Evolutionary conservation across 495 filamentous ascomycete species (phyloP), one percentile per base, ranked within the genome.

Genomic region (Bryoglossum gracile): DNA sequence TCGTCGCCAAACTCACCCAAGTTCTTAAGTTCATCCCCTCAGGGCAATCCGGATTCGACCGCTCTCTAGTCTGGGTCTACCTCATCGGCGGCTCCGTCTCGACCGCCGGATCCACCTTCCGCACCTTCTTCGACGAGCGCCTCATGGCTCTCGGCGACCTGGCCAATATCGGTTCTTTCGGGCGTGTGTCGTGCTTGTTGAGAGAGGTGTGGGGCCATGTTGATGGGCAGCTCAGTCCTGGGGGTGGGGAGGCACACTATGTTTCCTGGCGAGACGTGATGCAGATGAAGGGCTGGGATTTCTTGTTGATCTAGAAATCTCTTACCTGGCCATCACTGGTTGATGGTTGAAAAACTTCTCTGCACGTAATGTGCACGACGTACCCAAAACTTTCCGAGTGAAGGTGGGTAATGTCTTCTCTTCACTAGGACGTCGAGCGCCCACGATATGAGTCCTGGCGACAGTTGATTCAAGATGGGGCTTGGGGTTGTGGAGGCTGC

Each of bases 181-280:
- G 91, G 50, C 80, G 88, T 43, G 84, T 94, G 64, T 76, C 77
- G 48, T 78, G 76, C 46, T 71, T 98, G 10, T 72, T 98, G 34
- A 76, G 81, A 47, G 87, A 94, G 64, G 76, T 89, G 23, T 98
- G 92, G 92, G 70, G 75, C 17, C 74, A 84, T 54, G 73, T 76
- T 35, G 89, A 94, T 60, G 59, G 60, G 47, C 59, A 51, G 45
- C 64, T 67, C 65, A 63, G 52, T 59, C 69, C 61, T 17, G 53
- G 53, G 32, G 68, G 65, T 32, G 60, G 64, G 21, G 68, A 78
- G 57, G 70, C 65, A 56, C 76, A 72, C 63, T 78, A 81, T 68
- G 78, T 92, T 60, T 87, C 88, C 76, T 98, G 92, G 92, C 75
- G 92, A 68, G 89, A 96, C 67, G 74, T 92, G 53, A 96, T 96